Base-by-base conservation (phyloP, 768 basidiomycete species). In the Amanita rubescens region DNA sequence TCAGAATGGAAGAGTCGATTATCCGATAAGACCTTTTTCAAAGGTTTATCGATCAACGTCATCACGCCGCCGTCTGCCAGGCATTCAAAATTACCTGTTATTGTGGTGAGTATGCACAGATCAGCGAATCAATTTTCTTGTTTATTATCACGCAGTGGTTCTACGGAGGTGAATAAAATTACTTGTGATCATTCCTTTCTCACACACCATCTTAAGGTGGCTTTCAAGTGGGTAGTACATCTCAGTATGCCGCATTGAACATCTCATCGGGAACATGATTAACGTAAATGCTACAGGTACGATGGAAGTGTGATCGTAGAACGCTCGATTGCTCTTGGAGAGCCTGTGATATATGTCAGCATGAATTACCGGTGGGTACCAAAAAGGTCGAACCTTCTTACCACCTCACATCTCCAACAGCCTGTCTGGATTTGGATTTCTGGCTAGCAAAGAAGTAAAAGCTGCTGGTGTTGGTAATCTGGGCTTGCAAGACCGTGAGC, bases 401-500 rank as follows among this genome's bases (percentile, higher is more conserved):
- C 17, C 27, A 30, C 27, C 27, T 30, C 27, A 30, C 8, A 3
- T 30, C 3, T 30, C 8, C 5, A 30, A 30, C 27, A 30, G 27
- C 3, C 8, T 19, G 5, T 20, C 34, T 69, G 69, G 68, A 0
- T 70, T 72, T 33, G 76, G 75, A 1, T 75, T 75, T 54, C 52
- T 75, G n/a, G 72, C 63, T 8, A 67, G 72, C 15, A 60, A 71
- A 39, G 69, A 75, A 55, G 65, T 71, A 8, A 66, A 69, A 35
- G 66, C 58, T 6, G 73, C 70, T 8, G 73, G 73, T 2, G 56
- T 72, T 10, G 70, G 66, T 22, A 82, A 82, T 61, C 63, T 76
- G 0, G 80, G 81, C 6, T 59, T 83, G 5, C 66, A 64, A 53
- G 81, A 84, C 59, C 76, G 75, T 76, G 57, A 60, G 70, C 71